These are phyloP conservation scores for Gentiana dahurica DNA, from an alignment of 257 asterid species.

Conservation along the genomic window DNA sequence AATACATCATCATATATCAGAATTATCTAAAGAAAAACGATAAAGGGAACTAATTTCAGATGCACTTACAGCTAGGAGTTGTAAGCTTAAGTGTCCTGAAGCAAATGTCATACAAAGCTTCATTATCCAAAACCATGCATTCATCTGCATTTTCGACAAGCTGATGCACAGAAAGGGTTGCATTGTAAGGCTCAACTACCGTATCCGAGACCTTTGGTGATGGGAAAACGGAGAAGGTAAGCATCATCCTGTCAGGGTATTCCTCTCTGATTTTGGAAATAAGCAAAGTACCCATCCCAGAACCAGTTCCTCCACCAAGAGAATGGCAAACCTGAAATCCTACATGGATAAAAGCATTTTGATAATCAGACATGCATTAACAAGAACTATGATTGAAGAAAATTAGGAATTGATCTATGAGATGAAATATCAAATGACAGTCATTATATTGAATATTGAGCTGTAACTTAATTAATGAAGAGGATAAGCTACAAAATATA, in stretches of 20 bases:
- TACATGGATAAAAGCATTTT: background rate
- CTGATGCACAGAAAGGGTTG: conserved; percentile 9
- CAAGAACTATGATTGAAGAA: background rate
- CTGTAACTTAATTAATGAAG: background rate
- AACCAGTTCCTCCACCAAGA: conserved; percentile 9
- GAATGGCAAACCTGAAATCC: conserved; percentile 10
- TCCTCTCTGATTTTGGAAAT: conserved; percentile 10
- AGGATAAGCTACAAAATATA: background rate
- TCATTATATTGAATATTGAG: background rate
- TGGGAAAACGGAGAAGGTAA: conserved; percentile 9
- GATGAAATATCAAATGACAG: too few species aligned
- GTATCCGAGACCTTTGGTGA: conserved; percentile 11
- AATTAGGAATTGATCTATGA: too few species aligned
- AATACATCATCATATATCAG: too few species aligned
- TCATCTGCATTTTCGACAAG: conserved; percentile 12
- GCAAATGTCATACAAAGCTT: conserved; percentile 9
- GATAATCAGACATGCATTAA: too few species aligned
- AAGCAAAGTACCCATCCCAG: conserved; percentile 8
- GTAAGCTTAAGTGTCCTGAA: conserved; percentile 12
- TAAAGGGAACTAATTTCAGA: background rate
- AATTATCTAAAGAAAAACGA: too few species aligned
- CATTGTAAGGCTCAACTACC: conserved; percentile 10
- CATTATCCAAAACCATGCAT: conserved; percentile 12
- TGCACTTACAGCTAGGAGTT: conserved; percentile 12
- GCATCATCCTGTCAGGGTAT: conserved; percentile 11